phyloP scores from a whole-genome alignment of 1,139 yeast genomes.

The Dujonia santamariae region DNA sequence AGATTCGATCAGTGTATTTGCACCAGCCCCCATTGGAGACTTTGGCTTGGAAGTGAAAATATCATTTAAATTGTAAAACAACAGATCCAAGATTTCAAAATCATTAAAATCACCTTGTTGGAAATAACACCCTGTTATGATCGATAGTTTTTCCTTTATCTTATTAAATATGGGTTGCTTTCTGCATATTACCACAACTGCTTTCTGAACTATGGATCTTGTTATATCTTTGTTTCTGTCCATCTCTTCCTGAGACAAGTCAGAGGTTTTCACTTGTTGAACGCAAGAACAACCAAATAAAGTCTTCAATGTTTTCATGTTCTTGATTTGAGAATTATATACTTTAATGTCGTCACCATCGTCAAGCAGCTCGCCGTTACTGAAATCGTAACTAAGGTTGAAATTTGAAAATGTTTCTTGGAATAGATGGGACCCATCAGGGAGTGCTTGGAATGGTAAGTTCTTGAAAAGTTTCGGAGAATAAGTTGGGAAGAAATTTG shows the following conservation, averaged over 20 bases:
- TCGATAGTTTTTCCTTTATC: slow-evolving; percentile 83
- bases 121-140: slow-evolving; percentile 84
- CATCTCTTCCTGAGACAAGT: slow-evolving; percentile 45
- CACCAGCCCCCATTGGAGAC: background rate
- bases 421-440: slow-evolving; percentile 90
- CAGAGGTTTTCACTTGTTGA: slow-evolving; percentile 70
- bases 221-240: slow-evolving; percentile 67
- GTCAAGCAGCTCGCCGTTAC: slow-evolving; percentile 44
- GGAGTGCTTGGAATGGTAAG: slow-evolving; percentile 89
- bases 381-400: slow-evolving; percentile 74
- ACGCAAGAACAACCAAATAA: slow-evolving; percentile 93
- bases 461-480: slow-evolving; percentile 70
- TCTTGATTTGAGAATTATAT: slow-evolving; percentile 42
- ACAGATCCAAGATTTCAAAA: slow-evolving; percentile 59
- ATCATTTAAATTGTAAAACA: slow-evolving; percentile 67
- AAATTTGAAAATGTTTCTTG: slow-evolving; percentile 94
- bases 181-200: slow-evolving; percentile 81
- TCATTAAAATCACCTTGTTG: slow-evolving; percentile 77
- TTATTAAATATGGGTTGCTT: slow-evolving; percentile 82
- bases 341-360: slow-evolving; percentile 41
- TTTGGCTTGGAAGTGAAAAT: slow-evolving; percentile 14
- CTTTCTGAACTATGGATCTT: slow-evolving; percentile 86
- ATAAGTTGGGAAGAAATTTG: slow-evolving; percentile 48
- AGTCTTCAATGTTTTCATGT: slow-evolving; percentile 70
- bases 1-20: slow-evolving; percentile 4